Conservation (phyloP, 1,139 yeast genomes). For the Yamadazyma diddensiae region DNA sequence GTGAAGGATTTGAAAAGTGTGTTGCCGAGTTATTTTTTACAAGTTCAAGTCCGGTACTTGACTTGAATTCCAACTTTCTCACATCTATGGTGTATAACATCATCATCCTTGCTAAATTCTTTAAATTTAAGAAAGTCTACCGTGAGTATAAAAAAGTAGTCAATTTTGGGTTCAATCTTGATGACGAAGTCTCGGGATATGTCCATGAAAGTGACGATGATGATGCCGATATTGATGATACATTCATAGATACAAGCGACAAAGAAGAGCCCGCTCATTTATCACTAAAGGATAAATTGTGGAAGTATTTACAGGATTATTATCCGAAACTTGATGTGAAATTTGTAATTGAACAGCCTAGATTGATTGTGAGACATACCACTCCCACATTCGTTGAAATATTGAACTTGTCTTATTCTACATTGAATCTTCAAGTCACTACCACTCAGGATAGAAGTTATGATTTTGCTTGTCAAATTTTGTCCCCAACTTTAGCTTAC, state of each 20-base stretch:
- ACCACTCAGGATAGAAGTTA: conserved; percentile 37
- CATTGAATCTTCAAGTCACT: conserved; percentile 33
- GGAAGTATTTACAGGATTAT: conserved; percentile 35
- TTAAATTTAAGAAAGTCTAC: conserved; percentile 23
- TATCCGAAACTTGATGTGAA: conserved; percentile 44
- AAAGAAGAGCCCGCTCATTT: conserved; percentile 1
- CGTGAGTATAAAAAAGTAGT: conserved; percentile 11
- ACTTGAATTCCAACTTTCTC: conserved; percentile 45
- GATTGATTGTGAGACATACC: conserved; percentile 33
- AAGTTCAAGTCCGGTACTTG: conserved; percentile 47
- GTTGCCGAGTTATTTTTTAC: conserved; percentile 40
- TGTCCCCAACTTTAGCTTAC: conserved; percentile 33
- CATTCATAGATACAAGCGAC: conserved; percentile 4
- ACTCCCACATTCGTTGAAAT: conserved; percentile 24
- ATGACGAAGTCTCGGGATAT: conserved; percentile 6
- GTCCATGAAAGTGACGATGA: conserved; percentile 3
- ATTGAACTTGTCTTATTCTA: conserved; percentile 36
- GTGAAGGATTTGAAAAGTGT: conserved; percentile 36
- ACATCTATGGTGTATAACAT: conserved; percentile 38
- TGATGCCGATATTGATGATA: conserved; percentile 7
- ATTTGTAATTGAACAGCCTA: conserved; percentile 43
- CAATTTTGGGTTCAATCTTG: conserved; percentile 6
- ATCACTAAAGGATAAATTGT: conserved; percentile 13
- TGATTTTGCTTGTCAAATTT: conserved; percentile 32
- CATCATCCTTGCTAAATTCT: conserved; percentile 30